Base-by-base conservation (phyloP, 163 green algal species). In the Trebouxia gelatinosa region DNA sequence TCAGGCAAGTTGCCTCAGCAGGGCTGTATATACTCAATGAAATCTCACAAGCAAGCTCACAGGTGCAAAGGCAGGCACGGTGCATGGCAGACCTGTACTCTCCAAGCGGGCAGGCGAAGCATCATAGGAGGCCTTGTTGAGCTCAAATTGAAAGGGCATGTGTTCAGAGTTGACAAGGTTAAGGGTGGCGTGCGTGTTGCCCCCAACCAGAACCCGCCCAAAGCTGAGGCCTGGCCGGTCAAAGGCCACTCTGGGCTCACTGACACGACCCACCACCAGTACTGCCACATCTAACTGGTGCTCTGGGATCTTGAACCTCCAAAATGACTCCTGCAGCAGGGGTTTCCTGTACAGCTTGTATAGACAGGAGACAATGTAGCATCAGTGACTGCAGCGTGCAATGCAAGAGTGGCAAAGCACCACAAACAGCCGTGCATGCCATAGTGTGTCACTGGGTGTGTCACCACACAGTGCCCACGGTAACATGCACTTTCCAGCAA, bases 281-380 rank as follows among this genome's bases (percentile, higher is more conserved):
- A 89, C 85, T 81, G 93, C 89, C 80, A 93, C 86, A 5, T 80
- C 57, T 66, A 96, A 91, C 79, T 76, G 75, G 75, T 94, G 89
- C 81, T 91, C 83, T n/a, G 89, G 87, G 38, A 96, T 94, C 70
- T 78, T 78, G 83, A 96, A 95, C 1, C 57, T 75, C 90, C 90
- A 96, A 82, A 94, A 93, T 7, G 82, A 82, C 87, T 96, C 92
- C 37, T 77, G 57, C n/a, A n/a, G n/a, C n/a, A n/a, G n/a, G n/a
- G n/a, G n/a, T n/a, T n/a, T n/a, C n/a, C n/a, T n/a, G n/a, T n/a
- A n/a, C n/a, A n/a, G n/a, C n/a, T n/a, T n/a, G n/a, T n/a, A n/a
- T n/a, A n/a, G n/a, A n/a, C n/a, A n/a, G n/a, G n/a, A n/a, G n/a
- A n/a, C n/a, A n/a, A n/a, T n/a, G n/a, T n/a, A n/a, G n/a, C n/a